Evolutionary conservation across 257 asterid species (phyloP), one percentile per base, ranked within the genome.

Genomic region (Przewalskia tangutica): DNA sequence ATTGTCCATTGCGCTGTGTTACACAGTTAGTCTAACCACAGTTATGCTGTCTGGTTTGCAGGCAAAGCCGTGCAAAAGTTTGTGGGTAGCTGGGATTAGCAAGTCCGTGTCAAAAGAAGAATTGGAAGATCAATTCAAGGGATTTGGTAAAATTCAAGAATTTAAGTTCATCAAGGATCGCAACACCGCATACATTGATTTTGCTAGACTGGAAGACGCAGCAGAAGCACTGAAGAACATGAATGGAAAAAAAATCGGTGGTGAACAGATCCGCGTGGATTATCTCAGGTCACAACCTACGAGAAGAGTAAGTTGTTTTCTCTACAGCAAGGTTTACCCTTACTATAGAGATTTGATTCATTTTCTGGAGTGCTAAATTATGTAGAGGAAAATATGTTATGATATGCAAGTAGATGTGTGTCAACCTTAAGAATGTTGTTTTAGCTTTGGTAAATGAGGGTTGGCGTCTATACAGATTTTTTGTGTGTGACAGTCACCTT

Each of bases 61-160:
- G 99, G 98, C 99, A 82, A 96, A 89, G 84, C 99, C 99, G 67
- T 91, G 97, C 83, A 96, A 94, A 87, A 94, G 94, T 83, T 86
- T 96, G 87, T 94, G 99, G 99, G 98, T 96, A 64, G 91, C 97
- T 82, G 99, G 99, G 83, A 88, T 96, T 59, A 80, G 97, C 88
- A 94, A 87, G 71, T 90, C 97, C 81, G 84, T 91, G 67, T 77
- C 94, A 60, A 94, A 88, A 84, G 98, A 95, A 86, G 97, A 90
- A 75, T 71, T 95, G 90, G 98, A 95, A 92, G 89, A 89, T 77
- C 96, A 91, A 86, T 95, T 95, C 84, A 90, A 82, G 62, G 90
- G 86, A 82, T 95, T 91, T 70, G 99, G 99, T 83, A 87, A 88
- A 84, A 85, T 95, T 77, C 97, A 91, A 88, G 99, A 94, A 83